A percentile compares a stretch with the other conserved stretches of the same genome.
These are phyloP conservation scores for Abrus precatorius DNA, from an alignment of 306 rosid species.

Conservation along the genomic window DNA sequence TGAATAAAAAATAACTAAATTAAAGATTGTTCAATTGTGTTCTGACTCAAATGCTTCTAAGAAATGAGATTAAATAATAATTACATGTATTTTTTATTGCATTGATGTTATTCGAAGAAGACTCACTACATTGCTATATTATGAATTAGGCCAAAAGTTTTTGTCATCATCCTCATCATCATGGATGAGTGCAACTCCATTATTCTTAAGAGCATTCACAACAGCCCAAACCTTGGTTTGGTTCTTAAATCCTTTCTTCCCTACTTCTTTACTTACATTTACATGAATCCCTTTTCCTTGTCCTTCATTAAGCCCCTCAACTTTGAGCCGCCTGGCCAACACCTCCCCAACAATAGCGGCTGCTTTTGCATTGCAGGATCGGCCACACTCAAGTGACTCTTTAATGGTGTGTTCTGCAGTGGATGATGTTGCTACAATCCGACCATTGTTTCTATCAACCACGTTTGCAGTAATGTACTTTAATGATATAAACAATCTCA, in stretches of 20 bases:
- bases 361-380: slow-evolving; percentile 92
- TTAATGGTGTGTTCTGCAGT: slow-evolving; percentile 80
- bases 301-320: slow-evolving; percentile 82
- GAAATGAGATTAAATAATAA: slow-evolving; percentile 23
- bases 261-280: slow-evolving; percentile 73
- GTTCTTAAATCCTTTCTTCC: slow-evolving; percentile 86
- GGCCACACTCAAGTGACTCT: slow-evolving; percentile 83
- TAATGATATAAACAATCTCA: slow-evolving; percentile 84
- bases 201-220: slow-evolving; percentile 77
- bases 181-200: slow-evolving; percentile 73
- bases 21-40: neutral
- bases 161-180: slow-evolving; percentile 64
- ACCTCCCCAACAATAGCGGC: slow-evolving; percentile 90
- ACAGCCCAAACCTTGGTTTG: slow-evolving; percentile 90
- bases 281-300: slow-evolving; percentile 87
- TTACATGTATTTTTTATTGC: neutral
- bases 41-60: neutral
- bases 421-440: slow-evolving; percentile 80
- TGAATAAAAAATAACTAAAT: neutral
- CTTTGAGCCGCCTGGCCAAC: slow-evolving; percentile 86
- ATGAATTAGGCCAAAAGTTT: slow-evolving; percentile 46
- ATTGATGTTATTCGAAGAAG: slow-evolving; percentile 23
- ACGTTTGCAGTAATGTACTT: slow-evolving; percentile 93
- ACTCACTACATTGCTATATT: slow-evolving; percentile 2
- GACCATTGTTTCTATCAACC: slow-evolving; percentile 83